Base-by-base conservation (phyloP, 305 asterid genomes). In the Andrographis paniculata region DNA sequence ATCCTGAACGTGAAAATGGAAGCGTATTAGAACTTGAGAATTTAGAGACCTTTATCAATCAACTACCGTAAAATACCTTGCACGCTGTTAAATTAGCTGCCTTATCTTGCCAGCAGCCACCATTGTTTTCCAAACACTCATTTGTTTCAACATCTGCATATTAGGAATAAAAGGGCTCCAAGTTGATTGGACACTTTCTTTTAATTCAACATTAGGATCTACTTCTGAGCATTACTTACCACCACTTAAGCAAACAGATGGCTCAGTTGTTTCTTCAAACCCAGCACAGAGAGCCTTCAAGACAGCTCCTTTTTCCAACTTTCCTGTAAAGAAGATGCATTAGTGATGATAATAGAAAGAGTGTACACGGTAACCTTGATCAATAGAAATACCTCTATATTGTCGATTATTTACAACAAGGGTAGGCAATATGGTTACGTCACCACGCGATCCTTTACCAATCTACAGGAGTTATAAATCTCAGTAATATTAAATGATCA, bases 361-460 rank as follows among this genome's bases (percentile, higher is more conserved):
- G 42, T 55, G 46, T 24, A 39, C 17, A 28, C 16, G 17, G 48
- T 21, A 53, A 41, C 58, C 14, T 22, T 55, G 38, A 45, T 16
- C 52, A 52, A 19, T n/a, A 55, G 38, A 48, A 73, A 57, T 48
- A 92, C 99, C 99, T 74, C 99, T 84, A 67, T 87, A 92, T 57
- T 87, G 99, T 44, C 94, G 82, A 64, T 77, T 84, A 56, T 92
- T 92, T 62, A 92, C 94, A 43, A 92, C 93, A 23, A 92, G 82
- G 51, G 99, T 92, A 50, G 99, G 99, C 77, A 87, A 74, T 66
- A 92, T 92, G 46, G 99, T 92, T n/a, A 87, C 96, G 42, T 92
- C 99, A 53, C 99, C 99, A 43, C 96, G 83, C 47, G 96, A 55
- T 50, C 99, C 99, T 78, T 92, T 92, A 47, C 99, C 99, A 52